These are phyloP conservation scores for Myochromella boudieri DNA, from an alignment of 768 basidiomycete genomes.

Conservation along the genomic window DNA sequence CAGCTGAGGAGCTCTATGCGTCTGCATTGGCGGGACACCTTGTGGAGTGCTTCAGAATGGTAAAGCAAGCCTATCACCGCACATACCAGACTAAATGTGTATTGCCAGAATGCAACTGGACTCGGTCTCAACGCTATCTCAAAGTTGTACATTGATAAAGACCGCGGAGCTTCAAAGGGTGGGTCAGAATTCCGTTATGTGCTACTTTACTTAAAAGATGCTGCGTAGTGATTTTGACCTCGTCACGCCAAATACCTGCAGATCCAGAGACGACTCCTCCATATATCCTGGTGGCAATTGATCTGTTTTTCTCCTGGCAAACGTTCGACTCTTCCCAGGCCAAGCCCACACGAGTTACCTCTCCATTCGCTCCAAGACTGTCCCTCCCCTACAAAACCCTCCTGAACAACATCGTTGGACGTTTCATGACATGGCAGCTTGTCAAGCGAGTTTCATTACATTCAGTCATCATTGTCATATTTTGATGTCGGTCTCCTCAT, in stretches of 20 bases:
- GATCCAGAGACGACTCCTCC: constrained; percentile 25
- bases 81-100: not conserved
- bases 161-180: constrained; percentile 43
- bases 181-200: constrained; percentile 13
- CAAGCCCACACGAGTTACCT: constrained; percentile 16
- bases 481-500: not conserved
- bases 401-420: constrained; percentile 50
- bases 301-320: constrained; percentile 36
- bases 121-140: constrained; percentile 63
- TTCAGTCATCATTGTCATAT: constrained; percentile 6
- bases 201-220: constrained; percentile 4
- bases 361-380: constrained; percentile 56
- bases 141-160: constrained; percentile 45
- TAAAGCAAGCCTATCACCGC: constrained; percentile 20
- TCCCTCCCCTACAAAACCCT: constrained; percentile 54
- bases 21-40: constrained; percentile 56
- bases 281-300: constrained; percentile 38
- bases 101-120: constrained; percentile 52
- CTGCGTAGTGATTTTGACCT: constrained; percentile 15
- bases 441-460: constrained; percentile 44
- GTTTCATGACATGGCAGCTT: constrained; percentile 58
- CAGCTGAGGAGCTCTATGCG: constrained; percentile 35
- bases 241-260: constrained; percentile 17
- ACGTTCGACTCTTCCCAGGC: constrained; percentile 16
- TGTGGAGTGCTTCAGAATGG: constrained; percentile 50